phyloP scores from a whole-genome alignment of 2,329 filamentous ascomycete genomes.

The Xylariaceae sp. region DNA sequence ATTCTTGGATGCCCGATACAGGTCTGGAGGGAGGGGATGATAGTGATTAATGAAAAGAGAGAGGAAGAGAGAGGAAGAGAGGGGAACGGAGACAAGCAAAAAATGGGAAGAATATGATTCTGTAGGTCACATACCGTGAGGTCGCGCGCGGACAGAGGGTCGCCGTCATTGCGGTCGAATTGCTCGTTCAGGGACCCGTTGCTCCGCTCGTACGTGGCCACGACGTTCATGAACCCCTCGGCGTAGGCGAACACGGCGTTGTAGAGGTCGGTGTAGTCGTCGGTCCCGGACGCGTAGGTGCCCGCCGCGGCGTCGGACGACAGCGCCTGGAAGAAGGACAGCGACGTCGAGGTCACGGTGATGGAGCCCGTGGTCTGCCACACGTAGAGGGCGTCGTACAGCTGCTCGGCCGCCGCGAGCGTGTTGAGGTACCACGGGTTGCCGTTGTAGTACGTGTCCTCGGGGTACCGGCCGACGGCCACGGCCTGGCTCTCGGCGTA shows the following conservation, averaged over 20 bases:
- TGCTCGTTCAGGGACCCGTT: constrained; percentile 64
- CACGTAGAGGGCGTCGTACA: constrained; percentile 68
- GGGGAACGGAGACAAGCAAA: too few relatives aligned
- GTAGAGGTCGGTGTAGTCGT: constrained; percentile 47
- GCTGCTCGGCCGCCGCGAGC: constrained; percentile 68
- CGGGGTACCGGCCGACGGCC: constrained; percentile 59
- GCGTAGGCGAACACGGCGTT: constrained; percentile 51
- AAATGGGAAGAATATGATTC: too few relatives aligned
- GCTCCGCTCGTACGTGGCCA: constrained; percentile 52
- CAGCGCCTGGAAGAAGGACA: constrained; percentile 65
- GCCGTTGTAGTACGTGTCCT: constrained; percentile 68
- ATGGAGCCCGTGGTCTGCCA: constrained; percentile 60
- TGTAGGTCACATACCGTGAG: too few relatives aligned
- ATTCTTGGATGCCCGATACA: too few relatives aligned
- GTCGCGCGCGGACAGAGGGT: constrained; percentile 55
- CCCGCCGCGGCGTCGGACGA: constrained; percentile 50
- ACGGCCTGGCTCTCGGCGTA: constrained; percentile 52
- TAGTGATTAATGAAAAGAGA: too few relatives aligned
- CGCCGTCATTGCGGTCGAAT: constrained; percentile 46
- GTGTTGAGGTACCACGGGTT: constrained; percentile 80
- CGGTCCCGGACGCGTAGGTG: constrained; percentile 46
- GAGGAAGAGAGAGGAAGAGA: too few relatives aligned
- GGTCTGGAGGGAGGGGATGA: too few relatives aligned
- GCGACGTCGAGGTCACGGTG: constrained; percentile 54
- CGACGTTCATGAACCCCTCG: constrained; percentile 53